phyloP scores from a whole-genome alignment of 2,329 filamentous ascomycete species.

The Cercospora brassicicola region DNA sequence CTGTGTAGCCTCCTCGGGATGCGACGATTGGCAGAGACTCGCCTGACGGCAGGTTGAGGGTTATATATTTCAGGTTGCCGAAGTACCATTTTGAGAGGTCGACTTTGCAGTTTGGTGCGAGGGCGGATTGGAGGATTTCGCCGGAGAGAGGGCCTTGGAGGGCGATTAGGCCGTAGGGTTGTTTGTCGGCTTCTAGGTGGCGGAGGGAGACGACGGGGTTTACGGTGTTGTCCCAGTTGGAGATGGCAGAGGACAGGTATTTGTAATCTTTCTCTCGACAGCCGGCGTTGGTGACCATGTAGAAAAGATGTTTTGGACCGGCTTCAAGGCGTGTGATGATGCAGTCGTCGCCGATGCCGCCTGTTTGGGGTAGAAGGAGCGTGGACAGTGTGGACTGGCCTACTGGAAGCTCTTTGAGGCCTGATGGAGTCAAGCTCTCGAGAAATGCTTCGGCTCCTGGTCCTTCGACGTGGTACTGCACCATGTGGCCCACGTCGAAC shows the following conservation, averaged over 20 bases:
- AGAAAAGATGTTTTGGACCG: constrained; percentile 59
- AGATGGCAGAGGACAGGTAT: constrained; percentile 72
- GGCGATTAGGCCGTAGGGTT: constrained; percentile 75
- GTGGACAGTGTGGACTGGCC: constrained; percentile 81
- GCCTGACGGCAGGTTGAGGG: constrained; percentile 59
- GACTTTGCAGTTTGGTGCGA: constrained; percentile 54
- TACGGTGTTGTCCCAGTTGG: constrained; percentile 57
- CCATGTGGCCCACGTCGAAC: constrained; percentile 97
- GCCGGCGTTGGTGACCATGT: constrained; percentile 92
- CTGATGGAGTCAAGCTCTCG: constrained; percentile 77
- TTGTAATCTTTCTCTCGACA: constrained; percentile 84
- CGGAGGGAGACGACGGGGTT: constrained; percentile 37
- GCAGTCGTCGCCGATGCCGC: constrained; percentile 93
- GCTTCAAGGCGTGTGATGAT: constrained; percentile 79
- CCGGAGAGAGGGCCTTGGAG: constrained; percentile 81
- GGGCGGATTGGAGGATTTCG: constrained; percentile 64
- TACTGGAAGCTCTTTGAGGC: constrained; percentile 61
- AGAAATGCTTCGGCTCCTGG: constrained; percentile 78
- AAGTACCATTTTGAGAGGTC: constrained; percentile 72
- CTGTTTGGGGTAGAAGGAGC: constrained; percentile 73
- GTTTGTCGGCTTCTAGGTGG: constrained; percentile 42
- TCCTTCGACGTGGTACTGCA: constrained; percentile 81
- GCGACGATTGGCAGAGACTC: constrained; percentile 64
- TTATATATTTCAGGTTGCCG: constrained; percentile 68
- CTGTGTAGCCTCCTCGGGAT: constrained; percentile 90